A percentile compares a stretch with the other conserved stretches of the same genome.
phyloP scores from a whole-genome alignment of 169 alveolate genomes.

The Plasmodium vivax region DNA sequence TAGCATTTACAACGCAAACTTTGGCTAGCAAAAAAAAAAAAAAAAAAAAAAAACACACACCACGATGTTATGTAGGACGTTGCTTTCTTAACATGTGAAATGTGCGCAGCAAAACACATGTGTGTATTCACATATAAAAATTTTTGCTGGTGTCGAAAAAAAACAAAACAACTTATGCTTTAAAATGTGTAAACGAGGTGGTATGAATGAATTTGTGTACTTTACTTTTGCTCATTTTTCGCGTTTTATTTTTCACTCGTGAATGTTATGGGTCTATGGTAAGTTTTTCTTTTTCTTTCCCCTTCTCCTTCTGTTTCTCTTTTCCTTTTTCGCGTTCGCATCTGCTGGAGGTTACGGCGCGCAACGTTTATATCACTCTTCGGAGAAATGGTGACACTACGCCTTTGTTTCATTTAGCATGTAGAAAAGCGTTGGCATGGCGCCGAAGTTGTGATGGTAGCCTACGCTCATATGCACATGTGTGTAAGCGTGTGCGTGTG shows the following conservation, averaged over 20 bases:
- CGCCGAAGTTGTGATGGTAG: neutral
- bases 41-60: neutral
- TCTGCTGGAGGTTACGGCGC: slow-evolving; percentile 5
- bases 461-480: neutral
- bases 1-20: neutral
- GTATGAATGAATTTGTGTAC: neutral
- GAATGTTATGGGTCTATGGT: neutral
- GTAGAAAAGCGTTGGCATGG: neutral
- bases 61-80: neutral
- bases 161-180: neutral
- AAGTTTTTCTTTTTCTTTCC: neutral
- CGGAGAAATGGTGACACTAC: slow-evolving; percentile 1
- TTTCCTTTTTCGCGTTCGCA: slow-evolving; percentile 1
- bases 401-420: neutral
- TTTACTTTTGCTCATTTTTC: neutral
- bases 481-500: no score
- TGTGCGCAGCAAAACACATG: neutral
- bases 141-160: neutral
- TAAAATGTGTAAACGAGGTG: neutral
- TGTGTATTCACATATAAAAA: neutral
- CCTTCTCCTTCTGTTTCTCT: no score
- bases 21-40: neutral
- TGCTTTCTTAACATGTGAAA: neutral
- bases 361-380: neutral
- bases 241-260: neutral